Evolutionary conservation across 2,329 filamentous ascomycete genomes (phyloP).

Genomic region (Fusarium duplospermum): DNA sequence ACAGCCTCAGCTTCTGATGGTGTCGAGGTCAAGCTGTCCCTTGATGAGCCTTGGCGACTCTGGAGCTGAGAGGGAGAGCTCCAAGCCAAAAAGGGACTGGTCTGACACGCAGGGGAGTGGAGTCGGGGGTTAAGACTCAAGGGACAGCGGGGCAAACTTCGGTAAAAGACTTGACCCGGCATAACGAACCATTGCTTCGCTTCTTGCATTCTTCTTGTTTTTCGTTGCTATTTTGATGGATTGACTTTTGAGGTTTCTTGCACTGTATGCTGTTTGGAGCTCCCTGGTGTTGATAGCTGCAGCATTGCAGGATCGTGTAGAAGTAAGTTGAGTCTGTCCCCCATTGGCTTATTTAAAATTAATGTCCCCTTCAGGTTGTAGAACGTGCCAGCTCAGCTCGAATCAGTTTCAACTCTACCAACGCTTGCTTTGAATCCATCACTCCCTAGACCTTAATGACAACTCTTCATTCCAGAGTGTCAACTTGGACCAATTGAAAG

Average conservation of each 20-base stretch:
- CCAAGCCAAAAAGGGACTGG: conserved; percentile 41
- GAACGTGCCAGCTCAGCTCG: not conserved
- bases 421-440: not conserved
- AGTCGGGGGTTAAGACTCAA: not conserved
- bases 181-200: conserved; percentile 29
- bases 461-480: conserved; percentile 9
- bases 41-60: conserved; percentile 23
- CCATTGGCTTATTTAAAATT: not conserved
- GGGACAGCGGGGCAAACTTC: conserved; percentile 40
- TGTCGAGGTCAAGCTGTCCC: conserved; percentile 48
- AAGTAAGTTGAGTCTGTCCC: not conserved
- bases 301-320: not conserved
- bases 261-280: conserved; percentile 28
- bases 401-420: not conserved
- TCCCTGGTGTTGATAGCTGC: not conserved
- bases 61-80: conserved; percentile 30
- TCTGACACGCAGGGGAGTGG: conserved; percentile 38
- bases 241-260: conserved; percentile 20
- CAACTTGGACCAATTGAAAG: conserved; percentile 14
- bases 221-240: conserved; percentile 5
- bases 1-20: conserved; percentile 38
- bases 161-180: conserved; percentile 35
- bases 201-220: conserved; percentile 20
- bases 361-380: not conserved
- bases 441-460: not conserved